phyloP scores from a whole-genome alignment of 192 early-diverging fungal species.

The Backusella luteola region DNA sequence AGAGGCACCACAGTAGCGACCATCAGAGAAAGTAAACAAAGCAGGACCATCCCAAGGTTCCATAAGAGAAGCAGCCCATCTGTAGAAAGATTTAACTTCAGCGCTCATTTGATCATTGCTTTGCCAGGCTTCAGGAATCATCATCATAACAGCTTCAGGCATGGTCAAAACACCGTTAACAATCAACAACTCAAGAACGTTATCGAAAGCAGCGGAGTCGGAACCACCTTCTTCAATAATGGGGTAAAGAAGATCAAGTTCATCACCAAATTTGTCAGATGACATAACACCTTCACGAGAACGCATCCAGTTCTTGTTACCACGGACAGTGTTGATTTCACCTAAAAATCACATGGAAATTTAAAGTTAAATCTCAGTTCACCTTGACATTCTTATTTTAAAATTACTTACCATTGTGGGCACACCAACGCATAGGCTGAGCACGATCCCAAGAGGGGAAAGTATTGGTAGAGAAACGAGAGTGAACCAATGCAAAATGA shows the following conservation, averaged over 20 bases:
- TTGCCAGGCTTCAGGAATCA: slow-evolving; percentile 99
- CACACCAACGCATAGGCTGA: slow-evolving; percentile 97
- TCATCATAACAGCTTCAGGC: slow-evolving; percentile 97
- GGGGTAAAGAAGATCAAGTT: slow-evolving; percentile 83
- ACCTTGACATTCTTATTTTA: background rate
- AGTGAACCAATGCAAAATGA: slow-evolving; percentile 97
- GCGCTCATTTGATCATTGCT: slow-evolving; percentile 82
- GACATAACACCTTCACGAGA: slow-evolving; percentile 94
- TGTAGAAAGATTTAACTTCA: slow-evolving; percentile 91
- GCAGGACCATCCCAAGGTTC: slow-evolving; percentile 99
- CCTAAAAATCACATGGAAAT: slow-evolving; percentile 43
- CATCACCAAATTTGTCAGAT: slow-evolving; percentile 74
- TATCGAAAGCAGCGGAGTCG: slow-evolving; percentile 96
- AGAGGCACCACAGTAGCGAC: slow-evolving; percentile 96
- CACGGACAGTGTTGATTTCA: slow-evolving; percentile 98
- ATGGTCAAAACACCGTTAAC: slow-evolving; percentile 87
- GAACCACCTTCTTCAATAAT: slow-evolving; percentile 96
- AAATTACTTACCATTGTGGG: slow-evolving; percentile 84
- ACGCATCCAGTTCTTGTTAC: slow-evolving; percentile 99
- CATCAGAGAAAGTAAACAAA: slow-evolving; percentile 96
- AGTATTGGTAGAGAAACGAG: slow-evolving; percentile 98
- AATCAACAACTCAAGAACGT: slow-evolving; percentile 92
- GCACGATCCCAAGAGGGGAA: slow-evolving; percentile 99
- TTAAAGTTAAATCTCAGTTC: background rate
- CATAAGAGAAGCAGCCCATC: slow-evolving; percentile 97